Base-by-base conservation (phyloP, 2,329 filamentous ascomycete species). In the Volutella citrinella region DNA sequence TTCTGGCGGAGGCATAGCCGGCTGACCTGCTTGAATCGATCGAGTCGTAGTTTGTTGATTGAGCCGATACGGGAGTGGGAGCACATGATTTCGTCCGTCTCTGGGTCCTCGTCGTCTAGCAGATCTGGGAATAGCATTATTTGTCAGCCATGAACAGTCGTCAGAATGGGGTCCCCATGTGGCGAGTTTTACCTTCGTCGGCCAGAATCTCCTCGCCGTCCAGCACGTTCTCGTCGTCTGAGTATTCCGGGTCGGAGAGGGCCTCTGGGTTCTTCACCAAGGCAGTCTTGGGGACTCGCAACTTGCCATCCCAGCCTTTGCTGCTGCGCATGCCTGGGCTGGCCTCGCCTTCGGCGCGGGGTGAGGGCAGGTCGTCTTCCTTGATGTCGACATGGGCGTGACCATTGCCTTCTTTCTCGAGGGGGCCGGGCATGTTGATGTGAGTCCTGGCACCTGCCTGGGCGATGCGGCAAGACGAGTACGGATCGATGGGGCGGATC, bases 1-100 rank as follows among this genome's bases (percentile, higher is more conserved):
- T 98, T 98, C 60, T 98, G 91, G 30, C 93, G 88, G 14, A 98
- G 81, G 58, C 91, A 96, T 49, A 98, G 68, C 53, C 85, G 82
- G 55, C 74, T 70, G 17, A 89, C 74, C 34, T 86, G 78, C 39
- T 72, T 75, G 66, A 98, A 97, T 40, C 93, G 81, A 42, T 90
- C 85, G 29, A 98, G 76, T n/a, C 70, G 78, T 15, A 98, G 76
- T 12, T 82, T 80, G 7, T 82, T 67, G 48, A 97, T 84, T 19
- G 87, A 90, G 15, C 75, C 67, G 54, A 98, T 76, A 46, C 90
- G 86, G 35, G 84, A 84, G 61, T 97, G 91, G n/a, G 89, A 82
- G 41, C 90, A 81, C 56, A 93, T 86, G 54, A 98, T 91, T 54
- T 95, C 87, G 65, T 90, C 70, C 3, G 70, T 75, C 21, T 80